Conservation (phyloP, 163 green algal species). For the Scenedesmus sp. region DNA sequence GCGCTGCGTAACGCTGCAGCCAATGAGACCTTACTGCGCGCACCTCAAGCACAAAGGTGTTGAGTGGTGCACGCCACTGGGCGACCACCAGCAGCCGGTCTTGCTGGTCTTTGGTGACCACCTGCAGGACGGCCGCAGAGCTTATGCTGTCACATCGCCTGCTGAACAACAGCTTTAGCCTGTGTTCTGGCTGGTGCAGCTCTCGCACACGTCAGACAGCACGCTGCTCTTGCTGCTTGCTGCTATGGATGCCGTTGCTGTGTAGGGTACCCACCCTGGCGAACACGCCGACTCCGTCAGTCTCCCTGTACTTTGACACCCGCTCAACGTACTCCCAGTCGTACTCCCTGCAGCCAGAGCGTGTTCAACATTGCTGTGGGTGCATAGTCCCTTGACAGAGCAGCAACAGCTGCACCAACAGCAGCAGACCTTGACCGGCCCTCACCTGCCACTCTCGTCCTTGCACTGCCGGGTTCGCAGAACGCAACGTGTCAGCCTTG, state of each 20-base stretch:
- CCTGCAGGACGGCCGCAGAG: neutral
- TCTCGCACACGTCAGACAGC: neutral
- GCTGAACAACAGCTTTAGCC: neutral
- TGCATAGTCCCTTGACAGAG: neutral
- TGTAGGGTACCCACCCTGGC: neutral
- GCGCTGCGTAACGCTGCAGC: neutral
- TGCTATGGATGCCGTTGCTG: neutral
- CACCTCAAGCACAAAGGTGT: conserved; percentile 47
- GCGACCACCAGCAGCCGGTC: conserved; percentile 45
- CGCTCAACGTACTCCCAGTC: conserved; percentile 51
- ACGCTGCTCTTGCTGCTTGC: neutral
- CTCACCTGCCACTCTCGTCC: conserved; percentile 41
- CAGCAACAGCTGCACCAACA: neutral
- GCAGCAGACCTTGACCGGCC: neutral
- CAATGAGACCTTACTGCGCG: neutral
- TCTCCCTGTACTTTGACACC: conserved; percentile 46
- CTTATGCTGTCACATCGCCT: neutral
- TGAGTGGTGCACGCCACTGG: conserved; percentile 35
- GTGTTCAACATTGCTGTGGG: neutral
- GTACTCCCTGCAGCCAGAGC: neutral
- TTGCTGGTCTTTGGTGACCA: conserved; percentile 21
- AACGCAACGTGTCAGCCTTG: neutral
- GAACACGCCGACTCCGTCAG: conserved; percentile 50
- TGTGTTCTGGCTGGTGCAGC: neutral
- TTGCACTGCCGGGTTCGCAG: conserved; percentile 18